Base-by-base conservation (phyloP, 768 basidiomycete genomes). In the Rhizopogon vesiculosus region DNA sequence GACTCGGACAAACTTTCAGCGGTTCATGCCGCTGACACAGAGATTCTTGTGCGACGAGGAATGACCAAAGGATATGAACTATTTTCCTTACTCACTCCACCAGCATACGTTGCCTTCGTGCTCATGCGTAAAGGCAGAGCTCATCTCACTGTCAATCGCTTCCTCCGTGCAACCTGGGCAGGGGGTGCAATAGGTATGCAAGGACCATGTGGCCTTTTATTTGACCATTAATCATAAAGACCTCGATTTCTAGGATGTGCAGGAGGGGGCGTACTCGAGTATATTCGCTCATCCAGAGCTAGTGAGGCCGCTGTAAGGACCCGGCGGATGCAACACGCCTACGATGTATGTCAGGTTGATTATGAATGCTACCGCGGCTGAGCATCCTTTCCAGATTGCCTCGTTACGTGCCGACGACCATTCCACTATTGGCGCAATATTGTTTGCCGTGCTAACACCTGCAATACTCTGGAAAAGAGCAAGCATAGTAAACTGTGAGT, bases 401-500 rank as follows among this genome's bases (percentile, higher is more conserved):
- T 76, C 80, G 19, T 69, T 89, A 51, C 75, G 89, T 59, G 76
- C 78, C 45, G 83, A 90, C 53, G 91, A 92, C 66, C 85, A 89
- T 64, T 78, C 87, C 19, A 89, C 82, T 2, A 87, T 92, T 45
- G 91, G 91, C 25, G 77, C 78, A 18, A 63, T 91, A 45, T 69
- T 93, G 19, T 79, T 77, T 55, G 81, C 80, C 15, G 78, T 87
- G 13, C 65, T 91, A 3, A 80, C 78, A 4, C 86, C 91, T 3
- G 86, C 88, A 3, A 51, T 91, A 29, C 75, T 91, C 49, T 92
- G 88, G 87, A 90, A 80, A 48, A 78, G 79, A 52, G 87, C 86
- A 33, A 75, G 70, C 35, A 66, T 76, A 15, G 69, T 84, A n/a
- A 82, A 90, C 61, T 63, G 89, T 91, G 62, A 53, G 78, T 67